A percentile compares a stretch with the other conserved stretches of the same genome.
Conservation (phyloP, 441 rosid species). For the Populus trichocarpa region DNA sequence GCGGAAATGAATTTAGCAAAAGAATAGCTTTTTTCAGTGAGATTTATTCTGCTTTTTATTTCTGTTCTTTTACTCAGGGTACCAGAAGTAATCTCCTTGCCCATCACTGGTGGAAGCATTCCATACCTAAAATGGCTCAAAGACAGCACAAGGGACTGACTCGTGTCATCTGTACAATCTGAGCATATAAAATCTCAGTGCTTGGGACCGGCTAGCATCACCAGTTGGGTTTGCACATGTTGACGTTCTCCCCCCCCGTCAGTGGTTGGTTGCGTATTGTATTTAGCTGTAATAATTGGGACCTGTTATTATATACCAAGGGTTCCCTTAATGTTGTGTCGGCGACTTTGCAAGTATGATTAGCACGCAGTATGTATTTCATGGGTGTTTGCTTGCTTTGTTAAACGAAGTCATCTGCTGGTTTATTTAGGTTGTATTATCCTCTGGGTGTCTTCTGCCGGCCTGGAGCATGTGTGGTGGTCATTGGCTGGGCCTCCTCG, state of each 20-base stretch:
- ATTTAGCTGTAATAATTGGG: background rate
- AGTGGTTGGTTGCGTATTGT: background rate
- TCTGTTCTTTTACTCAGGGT: constrained; percentile 39
- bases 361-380: background rate
- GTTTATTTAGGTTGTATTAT: background rate
- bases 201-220: background rate
- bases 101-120: constrained; percentile 74
- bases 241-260: background rate
- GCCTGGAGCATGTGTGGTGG: background rate
- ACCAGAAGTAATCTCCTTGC: constrained; percentile 87
- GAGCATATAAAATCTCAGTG: background rate
- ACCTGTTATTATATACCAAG: background rate
- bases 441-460: background rate
- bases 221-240: background rate
- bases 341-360: background rate
- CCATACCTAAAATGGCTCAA: constrained; percentile 86
- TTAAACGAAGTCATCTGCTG: background rate
- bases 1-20: background rate
- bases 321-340: background rate
- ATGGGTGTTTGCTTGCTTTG: background rate
- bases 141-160: constrained; percentile 72
- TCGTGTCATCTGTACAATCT: background rate
- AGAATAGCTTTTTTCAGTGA: too few relatives aligned
- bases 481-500: background rate
- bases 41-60: background rate